Evolutionary conservation across 495 filamentous ascomycete species (phyloP), one percentile per base, ranked within the genome.

Genomic region (Durotheca rogersii): DNA sequence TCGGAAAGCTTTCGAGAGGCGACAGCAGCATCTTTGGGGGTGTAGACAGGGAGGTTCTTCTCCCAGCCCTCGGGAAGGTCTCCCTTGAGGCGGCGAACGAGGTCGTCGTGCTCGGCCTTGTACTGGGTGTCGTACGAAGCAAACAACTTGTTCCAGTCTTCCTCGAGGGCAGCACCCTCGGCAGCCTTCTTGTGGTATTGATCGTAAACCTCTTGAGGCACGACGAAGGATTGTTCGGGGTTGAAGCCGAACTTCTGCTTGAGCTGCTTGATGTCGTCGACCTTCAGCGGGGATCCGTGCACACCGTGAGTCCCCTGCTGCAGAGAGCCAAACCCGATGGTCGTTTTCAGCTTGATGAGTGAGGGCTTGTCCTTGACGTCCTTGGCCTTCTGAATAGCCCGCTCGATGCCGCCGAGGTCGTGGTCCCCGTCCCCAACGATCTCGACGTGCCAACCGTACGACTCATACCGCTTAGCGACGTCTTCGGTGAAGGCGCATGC

Each of bases 401-500:
- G 84, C 76, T 92, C 90, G 40, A 99, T 97, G 60, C 69, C 83
- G 59, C 84, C 83, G 47, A 95, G 81, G 72, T 99, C 89, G 70
- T 86, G 70, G 76, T 99, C 89, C 71, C 93, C 93, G 57, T 97
- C 83, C 66, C 86, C 78, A 66, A 99, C 91, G 70, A 81, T 78
- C 67, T 88, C 77, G 34, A 79, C 81, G 71, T 99, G 93, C 94
- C 94, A 99, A 75, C 93, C 93, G 70, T 99, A 99, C 37, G 94
- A 70, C 76, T 97, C 89, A 72, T 96, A 97, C 59, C 93, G 83
- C 83, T 93, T 90, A 65, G 84, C 66, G 53, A 99, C 93, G 57
- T 99, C 94, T 73, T 99, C 93, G 35, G 93, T 99, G 78, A 99
- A 99, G 41, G 93, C 86, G 62, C 80, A 83, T 75, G 89, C 89